A percentile compares a stretch with the other conserved stretches of the same genome.
Conservation (phyloP, 257 asterid species). For the Schizonepeta tenuifolia region DNA sequence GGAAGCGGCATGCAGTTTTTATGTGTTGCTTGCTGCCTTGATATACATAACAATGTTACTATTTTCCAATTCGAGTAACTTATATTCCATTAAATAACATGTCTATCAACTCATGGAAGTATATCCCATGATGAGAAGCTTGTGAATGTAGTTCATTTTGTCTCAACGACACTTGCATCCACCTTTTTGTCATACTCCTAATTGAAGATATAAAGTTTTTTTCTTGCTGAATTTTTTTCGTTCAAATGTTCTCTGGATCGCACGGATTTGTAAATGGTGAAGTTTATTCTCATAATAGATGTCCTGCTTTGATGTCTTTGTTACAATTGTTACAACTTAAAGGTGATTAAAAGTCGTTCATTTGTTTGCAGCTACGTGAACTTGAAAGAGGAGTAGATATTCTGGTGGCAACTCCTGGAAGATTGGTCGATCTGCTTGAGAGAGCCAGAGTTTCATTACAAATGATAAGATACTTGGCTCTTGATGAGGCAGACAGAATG, state of each 20-base stretch:
- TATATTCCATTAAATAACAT: background rate
- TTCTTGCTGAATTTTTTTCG: background rate
- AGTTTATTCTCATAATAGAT: too few relatives aligned
- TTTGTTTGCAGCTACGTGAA: conserved; percentile 70
- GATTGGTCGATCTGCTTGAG: conserved; percentile 93
- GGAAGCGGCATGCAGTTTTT: background rate
- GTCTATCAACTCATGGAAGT: background rate
- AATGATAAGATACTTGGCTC: conserved; percentile 86
- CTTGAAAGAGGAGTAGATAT: conserved; percentile 95
- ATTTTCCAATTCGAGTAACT: background rate
- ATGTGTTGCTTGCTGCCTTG: background rate
- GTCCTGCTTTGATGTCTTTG: too few relatives aligned
- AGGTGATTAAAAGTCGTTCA: conserved; percentile 23
- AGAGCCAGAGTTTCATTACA: conserved; percentile 83
- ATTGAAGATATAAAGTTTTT: background rate
- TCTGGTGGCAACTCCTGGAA: conserved; percentile 95
- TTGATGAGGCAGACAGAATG: conserved; percentile 96
- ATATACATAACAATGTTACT: background rate
- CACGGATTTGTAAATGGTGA: background rate
- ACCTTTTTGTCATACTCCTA: background rate
- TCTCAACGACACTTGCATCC: background rate
- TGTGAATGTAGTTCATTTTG: background rate
- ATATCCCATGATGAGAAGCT: background rate
- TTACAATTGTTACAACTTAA: conserved; percentile 23
- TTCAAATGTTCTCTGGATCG: background rate